Evolutionary conservation across 225 moss, liverwort and hornwort species (phyloP), one percentile per base, ranked within the genome.

Genomic region (Polytrichum formosum): DNA sequence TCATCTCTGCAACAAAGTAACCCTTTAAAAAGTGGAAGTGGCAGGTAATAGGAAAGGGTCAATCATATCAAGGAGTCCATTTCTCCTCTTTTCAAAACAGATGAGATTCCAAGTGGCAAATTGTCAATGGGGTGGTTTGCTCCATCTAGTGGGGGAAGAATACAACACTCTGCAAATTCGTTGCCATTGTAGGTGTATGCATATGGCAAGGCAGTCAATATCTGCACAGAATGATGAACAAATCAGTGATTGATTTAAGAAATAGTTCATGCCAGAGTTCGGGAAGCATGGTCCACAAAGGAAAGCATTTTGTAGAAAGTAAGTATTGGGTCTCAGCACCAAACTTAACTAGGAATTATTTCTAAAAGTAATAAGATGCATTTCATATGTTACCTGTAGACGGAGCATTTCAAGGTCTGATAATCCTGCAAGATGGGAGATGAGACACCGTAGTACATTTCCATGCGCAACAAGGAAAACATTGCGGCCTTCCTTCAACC

Each of bases 391-490:
- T 75, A 96, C 96, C 93, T 96, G 96, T 63, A 96, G 88, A 4
- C 75, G 90, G 78, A 96, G 93, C 96, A 93, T 96, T 78, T 96
- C 96, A 33, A 78, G 80, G 65, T 87, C 90, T 61, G 93, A 79
- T 33, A 90, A 90, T 65, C 91, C 93, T 26, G 87, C 91, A 72
- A 96, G 90, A 72, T 93, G 85, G 55, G 96, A 78, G 59, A 93
- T 93, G 75, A 96, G 87, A 61, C 93, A 96, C 25, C 96, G 86
- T 71, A 96, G 69, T 29, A 96, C 91, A 80, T 96, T 96, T 73
- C 96, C 96, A 79, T 96, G 96, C 6, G 91, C 96, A 67, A 93
- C 96, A 59, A 96, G 83, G 46, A 93, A 80, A 16, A 91, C 91
- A 61, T 87, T 93, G 76, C 87, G 82, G 29, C 96, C 93, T 80